Evolutionary conservation across 352 stramenopile genomes (phyloP).

Genomic region (Elongisporangium undulatum): DNA sequence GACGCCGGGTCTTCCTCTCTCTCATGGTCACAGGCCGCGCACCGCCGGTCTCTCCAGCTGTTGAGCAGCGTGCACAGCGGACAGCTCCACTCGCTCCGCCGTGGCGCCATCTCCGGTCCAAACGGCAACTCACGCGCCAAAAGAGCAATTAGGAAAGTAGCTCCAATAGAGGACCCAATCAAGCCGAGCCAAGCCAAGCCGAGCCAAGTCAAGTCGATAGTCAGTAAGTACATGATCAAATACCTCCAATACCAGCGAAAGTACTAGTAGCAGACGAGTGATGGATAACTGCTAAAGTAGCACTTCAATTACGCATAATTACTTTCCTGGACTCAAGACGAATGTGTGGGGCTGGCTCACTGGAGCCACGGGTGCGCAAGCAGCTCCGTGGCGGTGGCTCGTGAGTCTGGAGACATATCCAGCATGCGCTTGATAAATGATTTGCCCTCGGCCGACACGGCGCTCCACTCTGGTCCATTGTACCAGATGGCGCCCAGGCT

Average conservation of each 20-base stretch:
- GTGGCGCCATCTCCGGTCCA: conserved; percentile 19
- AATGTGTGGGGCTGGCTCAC: neutral
- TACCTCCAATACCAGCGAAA: too few species aligned
- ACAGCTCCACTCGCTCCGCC: conserved; percentile 50
- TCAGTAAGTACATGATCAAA: too few species aligned
- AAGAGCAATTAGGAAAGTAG: neutral
- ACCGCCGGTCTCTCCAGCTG: conserved; percentile 31
- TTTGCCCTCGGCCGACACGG: conserved; percentile 76
- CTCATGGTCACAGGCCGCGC: conserved; percentile 46
- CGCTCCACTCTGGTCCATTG: conserved; percentile 81
- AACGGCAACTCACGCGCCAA: conserved; percentile 12
- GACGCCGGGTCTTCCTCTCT: conserved; percentile 11
- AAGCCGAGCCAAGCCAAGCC: neutral
- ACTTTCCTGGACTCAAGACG: neutral
- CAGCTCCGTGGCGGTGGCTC: conserved; percentile 47
- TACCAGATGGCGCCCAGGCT: conserved; percentile 90
- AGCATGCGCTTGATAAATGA: conserved; percentile 87
- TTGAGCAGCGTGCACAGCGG: conserved; percentile 69
- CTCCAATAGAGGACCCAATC: neutral
- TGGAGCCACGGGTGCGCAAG: conserved; percentile 55
- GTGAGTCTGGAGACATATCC: conserved; percentile 74
- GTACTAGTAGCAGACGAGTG: neutral
- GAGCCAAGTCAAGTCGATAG: too few species aligned
- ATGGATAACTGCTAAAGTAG: conserved; percentile 2
- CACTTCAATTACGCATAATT: conserved; percentile 5